These are phyloP conservation scores for Saccharomyces hybrid DNA, from an alignment of 1,139 yeast species.

Conservation along the genomic window DNA sequence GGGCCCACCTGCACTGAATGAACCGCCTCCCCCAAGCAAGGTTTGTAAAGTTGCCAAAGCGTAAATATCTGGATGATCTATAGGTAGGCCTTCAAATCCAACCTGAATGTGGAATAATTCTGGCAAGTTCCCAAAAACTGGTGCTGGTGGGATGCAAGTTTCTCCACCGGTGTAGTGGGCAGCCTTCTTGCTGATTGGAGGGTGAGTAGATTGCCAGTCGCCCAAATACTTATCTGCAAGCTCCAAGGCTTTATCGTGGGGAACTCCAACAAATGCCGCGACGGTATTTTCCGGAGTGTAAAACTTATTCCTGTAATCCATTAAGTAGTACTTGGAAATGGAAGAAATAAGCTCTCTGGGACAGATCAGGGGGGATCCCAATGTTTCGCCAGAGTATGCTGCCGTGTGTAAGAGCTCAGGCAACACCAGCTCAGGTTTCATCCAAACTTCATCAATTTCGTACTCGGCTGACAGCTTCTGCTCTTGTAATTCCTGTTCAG, in stretches of 20 bases:
- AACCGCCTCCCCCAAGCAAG: slow-evolving; percentile 94
- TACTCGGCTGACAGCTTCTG: slow-evolving; percentile 69
- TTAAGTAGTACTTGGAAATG: slow-evolving; percentile 47
- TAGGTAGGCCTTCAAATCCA: slow-evolving; percentile 82
- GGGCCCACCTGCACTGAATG: slow-evolving; percentile 99
- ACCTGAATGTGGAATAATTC: slow-evolving; percentile 81
- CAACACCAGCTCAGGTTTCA: slow-evolving; percentile 75
- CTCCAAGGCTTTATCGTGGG: slow-evolving; percentile 60
- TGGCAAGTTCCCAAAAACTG: slow-evolving; percentile 67
- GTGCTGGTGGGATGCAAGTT: slow-evolving; percentile 55
- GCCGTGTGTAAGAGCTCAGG: slow-evolving; percentile 84
- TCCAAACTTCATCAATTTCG: slow-evolving; percentile 74
- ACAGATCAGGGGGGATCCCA: slow-evolving; percentile 82
- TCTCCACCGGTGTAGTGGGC: slow-evolving; percentile 78
- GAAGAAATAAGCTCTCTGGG: slow-evolving; percentile 59
- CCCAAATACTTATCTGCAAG: slow-evolving; percentile 60
- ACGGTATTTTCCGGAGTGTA: slow-evolving; percentile 79
- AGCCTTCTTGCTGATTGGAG: slow-evolving; percentile 33
- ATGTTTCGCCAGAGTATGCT: slow-evolving; percentile 63
- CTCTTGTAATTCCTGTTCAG: slow-evolving; percentile 64
- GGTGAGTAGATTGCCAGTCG: slow-evolving; percentile 40
- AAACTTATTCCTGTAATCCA: slow-evolving; percentile 56
- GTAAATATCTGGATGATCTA: slow-evolving; percentile 78
- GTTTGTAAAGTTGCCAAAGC: slow-evolving; percentile 88
- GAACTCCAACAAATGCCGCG: slow-evolving; percentile 82